Percentiles rank a stretch among this genome's conserved stretches.
phyloP scores from a whole-genome alignment of 2,329 filamentous ascomycete species.

The Orbilia oligospora region DNA sequence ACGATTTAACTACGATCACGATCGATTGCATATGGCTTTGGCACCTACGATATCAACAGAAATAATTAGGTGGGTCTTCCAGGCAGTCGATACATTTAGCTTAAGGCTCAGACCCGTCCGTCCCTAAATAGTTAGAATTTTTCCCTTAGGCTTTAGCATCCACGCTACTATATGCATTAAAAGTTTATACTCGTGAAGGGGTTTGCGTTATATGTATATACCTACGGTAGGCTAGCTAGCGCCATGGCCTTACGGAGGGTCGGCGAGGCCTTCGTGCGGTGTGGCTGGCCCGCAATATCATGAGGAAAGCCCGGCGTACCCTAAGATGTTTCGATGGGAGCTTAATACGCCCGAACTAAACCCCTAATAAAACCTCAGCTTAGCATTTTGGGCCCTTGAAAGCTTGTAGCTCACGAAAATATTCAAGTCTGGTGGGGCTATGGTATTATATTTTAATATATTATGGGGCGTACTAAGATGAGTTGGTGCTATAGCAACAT shows the following conservation, averaged over 20 bases:
- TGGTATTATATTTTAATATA: constrained; percentile 17
- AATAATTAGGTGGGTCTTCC: constrained; percentile 6
- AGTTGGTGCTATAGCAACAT: constrained; percentile 11
- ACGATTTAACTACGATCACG: constrained; percentile 22
- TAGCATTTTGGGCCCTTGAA: constrained; percentile 3
- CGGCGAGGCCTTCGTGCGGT: constrained; percentile 8
- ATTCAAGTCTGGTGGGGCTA: constrained; percentile 9
- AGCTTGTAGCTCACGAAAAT: constrained; percentile 3
- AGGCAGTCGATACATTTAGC: constrained; percentile 15
- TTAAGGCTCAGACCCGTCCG: constrained; percentile 5
- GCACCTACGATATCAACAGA: constrained; percentile 1
- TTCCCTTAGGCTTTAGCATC: constrained; percentile 3
- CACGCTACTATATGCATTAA: constrained; percentile 10
- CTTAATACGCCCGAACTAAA: constrained; percentile 7
- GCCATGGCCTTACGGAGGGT: constrained; percentile 1
- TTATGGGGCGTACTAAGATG: no score
- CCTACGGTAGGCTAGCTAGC: constrained; percentile 8
- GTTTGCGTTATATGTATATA: not conserved
- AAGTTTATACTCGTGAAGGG: constrained; percentile 1
- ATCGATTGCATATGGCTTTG: constrained; percentile 16
- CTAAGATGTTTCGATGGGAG: constrained; percentile 2
- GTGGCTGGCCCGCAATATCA: constrained; percentile 11
- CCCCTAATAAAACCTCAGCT: constrained; percentile 10
- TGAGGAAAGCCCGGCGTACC: constrained; percentile 7
- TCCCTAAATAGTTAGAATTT: constrained; percentile 14